Percentiles rank a stretch among this genome's conserved stretches.
phyloP scores from a whole-genome alignment of 148 eudicot species.

The Amaranthus cruentus region DNA sequence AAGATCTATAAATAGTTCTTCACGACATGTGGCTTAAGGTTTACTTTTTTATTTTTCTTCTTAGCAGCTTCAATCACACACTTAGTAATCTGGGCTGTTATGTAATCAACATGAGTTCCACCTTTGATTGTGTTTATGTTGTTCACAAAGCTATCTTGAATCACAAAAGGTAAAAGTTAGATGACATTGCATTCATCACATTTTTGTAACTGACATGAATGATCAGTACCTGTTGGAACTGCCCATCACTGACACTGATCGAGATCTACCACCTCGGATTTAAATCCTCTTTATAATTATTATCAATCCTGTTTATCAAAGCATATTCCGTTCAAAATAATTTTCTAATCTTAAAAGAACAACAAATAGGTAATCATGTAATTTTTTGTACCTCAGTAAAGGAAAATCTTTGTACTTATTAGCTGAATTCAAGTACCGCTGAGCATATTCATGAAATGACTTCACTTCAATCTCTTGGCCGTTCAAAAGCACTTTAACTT shows the following conservation, averaged over 20 bases:
- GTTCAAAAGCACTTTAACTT: slow-evolving; percentile 61
- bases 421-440: slow-evolving; percentile 48
- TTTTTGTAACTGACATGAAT: not conserved
- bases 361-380: not conserved
- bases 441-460: slow-evolving; percentile 63
- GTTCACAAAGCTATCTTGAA: slow-evolving; percentile 96
- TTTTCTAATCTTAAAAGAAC: not conserved
- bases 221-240: slow-evolving; percentile 70
- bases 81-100: slow-evolving; percentile 59
- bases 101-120: slow-evolving; percentile 87
- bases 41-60: slow-evolving; percentile 65
- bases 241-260: slow-evolving; percentile 65
- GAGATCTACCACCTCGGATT: slow-evolving; percentile 73
- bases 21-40: slow-evolving; percentile 58
- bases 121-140: slow-evolving; percentile 77
- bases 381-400: slow-evolving; percentile 38
- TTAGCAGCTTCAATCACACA: slow-evolving; percentile 42
- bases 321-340: no score
- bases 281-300: slow-evolving; percentile 38
- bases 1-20: slow-evolving; percentile 81
- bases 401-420: slow-evolving; percentile 27
- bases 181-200: not conserved
- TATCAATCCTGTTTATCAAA: slow-evolving; percentile 35
- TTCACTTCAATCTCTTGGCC: slow-evolving; percentile 54
- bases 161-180: not conserved